phyloP scores from a whole-genome alignment of 208 protist species.

The Leishmania turanica region DNA sequence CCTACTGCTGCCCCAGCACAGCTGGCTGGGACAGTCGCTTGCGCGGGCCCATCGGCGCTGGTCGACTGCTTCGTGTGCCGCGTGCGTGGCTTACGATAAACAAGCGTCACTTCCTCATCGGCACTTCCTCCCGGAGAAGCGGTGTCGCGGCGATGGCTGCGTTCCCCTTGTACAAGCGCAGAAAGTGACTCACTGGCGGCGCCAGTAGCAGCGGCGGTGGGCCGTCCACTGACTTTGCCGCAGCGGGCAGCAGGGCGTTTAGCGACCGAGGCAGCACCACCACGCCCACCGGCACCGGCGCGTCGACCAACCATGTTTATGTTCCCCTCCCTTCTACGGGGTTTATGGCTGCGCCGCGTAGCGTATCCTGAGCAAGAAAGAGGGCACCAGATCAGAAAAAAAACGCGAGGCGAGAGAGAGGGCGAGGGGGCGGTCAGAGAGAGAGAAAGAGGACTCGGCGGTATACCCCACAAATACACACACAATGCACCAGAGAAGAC shows the following conservation, averaged over 20 bases:
- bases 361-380: background rate
- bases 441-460: background rate
- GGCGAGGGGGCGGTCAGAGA: background rate
- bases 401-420: background rate
- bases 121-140: background rate
- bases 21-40: background rate
- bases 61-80: background rate
- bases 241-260: background rate
- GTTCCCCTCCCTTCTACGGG: background rate
- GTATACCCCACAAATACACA: background rate
- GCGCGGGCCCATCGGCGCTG: background rate
- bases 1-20: background rate
- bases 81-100: constrained; percentile 33
- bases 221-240: constrained; percentile 2
- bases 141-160: constrained; percentile 2
- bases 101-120: constrained; percentile 38
- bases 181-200: constrained; percentile 1
- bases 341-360: background rate
- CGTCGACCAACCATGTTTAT: constrained; percentile 4
- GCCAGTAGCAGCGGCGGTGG: background rate
- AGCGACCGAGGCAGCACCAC: background rate
- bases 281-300: background rate
- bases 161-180: constrained; percentile 1
- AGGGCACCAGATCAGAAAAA: background rate
- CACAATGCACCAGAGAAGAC: background rate